phyloP scores from a whole-genome alignment of 2,329 filamentous ascomycete genomes.

The Colletotrichum cuscutae region DNA sequence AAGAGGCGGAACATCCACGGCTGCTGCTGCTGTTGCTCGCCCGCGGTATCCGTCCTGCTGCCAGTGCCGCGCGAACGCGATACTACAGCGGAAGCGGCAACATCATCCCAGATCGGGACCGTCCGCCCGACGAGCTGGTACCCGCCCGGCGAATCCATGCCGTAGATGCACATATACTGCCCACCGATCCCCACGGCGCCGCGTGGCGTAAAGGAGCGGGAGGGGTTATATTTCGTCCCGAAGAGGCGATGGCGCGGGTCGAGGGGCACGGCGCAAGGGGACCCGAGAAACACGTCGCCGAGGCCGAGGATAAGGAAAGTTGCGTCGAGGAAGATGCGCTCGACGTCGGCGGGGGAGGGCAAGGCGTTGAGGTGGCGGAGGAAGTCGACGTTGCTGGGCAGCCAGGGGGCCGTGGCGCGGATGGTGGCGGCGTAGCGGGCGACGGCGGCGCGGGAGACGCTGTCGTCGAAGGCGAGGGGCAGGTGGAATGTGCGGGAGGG shows the following conservation, averaged over 20 bases:
- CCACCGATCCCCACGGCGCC: constrained; percentile 49
- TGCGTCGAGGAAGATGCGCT: constrained; percentile 43
- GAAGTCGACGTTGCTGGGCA: constrained; percentile 71
- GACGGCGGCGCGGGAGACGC: constrained; percentile 59
- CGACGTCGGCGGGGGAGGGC: constrained; percentile 37
- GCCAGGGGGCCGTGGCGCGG: constrained; percentile 68
- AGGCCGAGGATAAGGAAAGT: constrained; percentile 50
- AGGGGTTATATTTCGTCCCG: constrained; percentile 51
- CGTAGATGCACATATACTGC: constrained; percentile 52
- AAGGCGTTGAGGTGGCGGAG: constrained; percentile 48
- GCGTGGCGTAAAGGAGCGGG: constrained; percentile 48
- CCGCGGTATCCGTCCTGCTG: too few species aligned
- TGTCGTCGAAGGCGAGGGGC: constrained; percentile 52
- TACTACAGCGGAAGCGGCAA: constrained; percentile 12
- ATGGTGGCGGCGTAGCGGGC: constrained; percentile 71
- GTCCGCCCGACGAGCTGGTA: constrained; percentile 51
- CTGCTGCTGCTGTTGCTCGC: neutral
- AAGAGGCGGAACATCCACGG: constrained; percentile 46
- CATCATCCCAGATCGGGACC: constrained; percentile 45
- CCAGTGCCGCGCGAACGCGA: neutral
- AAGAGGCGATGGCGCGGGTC: constrained; percentile 48
- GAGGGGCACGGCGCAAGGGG: constrained; percentile 48
- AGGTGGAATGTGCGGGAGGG: constrained; percentile 45
- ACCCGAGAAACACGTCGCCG: constrained; percentile 52
- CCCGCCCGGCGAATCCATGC: constrained; percentile 48